These are phyloP conservation scores for Colletotrichum sidae DNA, from an alignment of 2,329 filamentous ascomycete species.

Conservation along the genomic window DNA sequence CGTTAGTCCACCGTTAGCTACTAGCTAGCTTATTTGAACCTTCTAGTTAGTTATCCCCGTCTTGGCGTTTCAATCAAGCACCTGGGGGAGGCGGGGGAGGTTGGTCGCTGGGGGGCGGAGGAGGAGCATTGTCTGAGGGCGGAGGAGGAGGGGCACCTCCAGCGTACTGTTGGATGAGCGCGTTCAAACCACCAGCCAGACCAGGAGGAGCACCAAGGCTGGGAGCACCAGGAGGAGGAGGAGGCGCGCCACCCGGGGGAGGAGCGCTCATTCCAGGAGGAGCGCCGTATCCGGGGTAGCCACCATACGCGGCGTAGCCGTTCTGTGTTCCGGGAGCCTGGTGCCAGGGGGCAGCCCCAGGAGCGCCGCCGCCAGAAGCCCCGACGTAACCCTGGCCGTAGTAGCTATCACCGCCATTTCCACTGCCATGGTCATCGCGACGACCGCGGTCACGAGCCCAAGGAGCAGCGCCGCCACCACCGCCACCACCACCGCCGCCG, in stretches of 20 bases:
- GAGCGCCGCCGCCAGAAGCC: slow-evolving; percentile 36
- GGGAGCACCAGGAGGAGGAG: slow-evolving; percentile 44
- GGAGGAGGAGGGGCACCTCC: slow-evolving; percentile 62
- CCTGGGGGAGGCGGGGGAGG: slow-evolving; percentile 72
- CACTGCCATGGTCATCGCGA: slow-evolving; percentile 56
- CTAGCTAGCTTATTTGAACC: background rate
- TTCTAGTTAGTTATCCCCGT: slow-evolving; percentile 25
- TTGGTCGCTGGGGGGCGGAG: slow-evolving; percentile 68
- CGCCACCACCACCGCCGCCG: slow-evolving; percentile 49
- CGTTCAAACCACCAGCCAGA: slow-evolving; percentile 68
- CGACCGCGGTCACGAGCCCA: slow-evolving; percentile 70
- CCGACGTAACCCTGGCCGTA: slow-evolving; percentile 49
- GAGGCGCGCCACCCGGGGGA: slow-evolving; percentile 48
- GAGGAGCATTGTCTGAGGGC: slow-evolving; percentile 69
- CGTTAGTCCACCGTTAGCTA: slow-evolving; percentile 33
- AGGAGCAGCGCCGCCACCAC: slow-evolving; percentile 62
- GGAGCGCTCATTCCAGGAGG: slow-evolving; percentile 63
- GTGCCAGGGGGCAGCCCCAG: slow-evolving; percentile 67
- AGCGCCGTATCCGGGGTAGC: slow-evolving; percentile 62
- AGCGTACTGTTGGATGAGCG: slow-evolving; percentile 75
- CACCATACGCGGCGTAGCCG: slow-evolving; percentile 67
- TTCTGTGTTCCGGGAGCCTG: slow-evolving; percentile 62
- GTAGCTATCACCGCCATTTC: slow-evolving; percentile 54
- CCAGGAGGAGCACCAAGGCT: slow-evolving; percentile 65
- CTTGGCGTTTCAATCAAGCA: slow-evolving; percentile 49